These are phyloP conservation scores for Magnolia kwangsiensis DNA, from an alignment of 164 flowering plant species.

Conservation along the genomic window DNA sequence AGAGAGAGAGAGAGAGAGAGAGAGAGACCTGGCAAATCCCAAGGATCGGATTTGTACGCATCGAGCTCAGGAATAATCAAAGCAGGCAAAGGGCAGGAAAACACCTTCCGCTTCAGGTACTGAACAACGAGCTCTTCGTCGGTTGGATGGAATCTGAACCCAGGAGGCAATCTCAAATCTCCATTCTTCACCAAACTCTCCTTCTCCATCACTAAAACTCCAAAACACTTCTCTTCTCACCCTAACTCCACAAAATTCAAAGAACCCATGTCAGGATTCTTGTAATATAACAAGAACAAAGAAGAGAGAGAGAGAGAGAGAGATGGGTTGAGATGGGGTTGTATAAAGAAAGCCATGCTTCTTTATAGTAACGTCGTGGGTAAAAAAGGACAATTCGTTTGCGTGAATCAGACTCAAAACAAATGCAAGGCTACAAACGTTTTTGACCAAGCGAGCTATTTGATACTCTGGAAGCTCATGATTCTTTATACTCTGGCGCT, in stretches of 20 bases:
- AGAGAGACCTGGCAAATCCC: constrained; percentile 70
- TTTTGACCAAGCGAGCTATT: too few relatives aligned
- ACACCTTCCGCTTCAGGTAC: constrained; percentile 56
- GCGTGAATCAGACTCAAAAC: constrained; percentile 54
- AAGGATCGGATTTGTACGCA: constrained; percentile 56
- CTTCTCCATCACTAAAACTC: constrained; percentile 30
- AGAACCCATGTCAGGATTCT: background rate
- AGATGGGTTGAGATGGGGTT: background rate
- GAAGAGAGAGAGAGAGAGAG: background rate
- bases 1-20: background rate
- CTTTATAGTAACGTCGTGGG: constrained; percentile 33
- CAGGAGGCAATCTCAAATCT: constrained; percentile 64
- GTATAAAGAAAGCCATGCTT: constrained; percentile 7
- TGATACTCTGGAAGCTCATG: too few relatives aligned
- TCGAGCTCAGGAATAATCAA: constrained; percentile 64
- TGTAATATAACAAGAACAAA: background rate
- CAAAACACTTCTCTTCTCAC: background rate
- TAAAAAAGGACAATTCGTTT: constrained; percentile 25
- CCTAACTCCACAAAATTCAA: background rate
- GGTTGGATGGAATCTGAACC: constrained; percentile 78
- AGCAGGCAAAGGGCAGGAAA: constrained; percentile 64
- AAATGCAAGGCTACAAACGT: too few relatives aligned
- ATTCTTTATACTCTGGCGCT: too few relatives aligned
- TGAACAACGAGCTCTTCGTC: constrained; percentile 77
- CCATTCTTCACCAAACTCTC: constrained; percentile 51